phyloP scores from a whole-genome alignment of 139 green algal genomes.

The Coelastrella sp. region DNA sequence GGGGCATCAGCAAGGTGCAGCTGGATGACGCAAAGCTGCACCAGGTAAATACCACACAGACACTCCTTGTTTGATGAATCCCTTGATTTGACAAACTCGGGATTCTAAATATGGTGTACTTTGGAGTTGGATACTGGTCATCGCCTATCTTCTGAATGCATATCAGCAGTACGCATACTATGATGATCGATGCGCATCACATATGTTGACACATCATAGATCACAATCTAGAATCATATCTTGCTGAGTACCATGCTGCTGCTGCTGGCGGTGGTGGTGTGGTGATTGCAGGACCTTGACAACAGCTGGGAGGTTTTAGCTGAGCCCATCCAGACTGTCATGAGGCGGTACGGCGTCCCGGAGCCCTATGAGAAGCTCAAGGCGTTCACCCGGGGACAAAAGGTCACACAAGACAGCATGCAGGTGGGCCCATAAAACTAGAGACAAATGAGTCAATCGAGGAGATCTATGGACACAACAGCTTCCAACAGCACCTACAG shows the following conservation, averaged over 20 bases:
- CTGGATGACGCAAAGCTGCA: slow-evolving; percentile 64
- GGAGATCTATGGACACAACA: not conserved
- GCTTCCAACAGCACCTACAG: not conserved
- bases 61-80: not conserved
- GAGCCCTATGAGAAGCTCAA: slow-evolving; percentile 99
- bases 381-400: slow-evolving; percentile 92
- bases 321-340: slow-evolving; percentile 97
- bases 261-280: not conserved
- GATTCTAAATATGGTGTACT: not conserved
- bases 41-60: not conserved
- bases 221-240: not conserved
- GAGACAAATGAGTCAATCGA: not conserved
- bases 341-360: slow-evolving; percentile 83
- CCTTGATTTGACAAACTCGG: too few species aligned
- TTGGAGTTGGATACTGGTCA: not conserved
- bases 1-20: slow-evolving; percentile 95
- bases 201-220: too few species aligned
- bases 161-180: not conserved
- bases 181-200: not conserved
- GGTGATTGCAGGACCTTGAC: slow-evolving; percentile 83
- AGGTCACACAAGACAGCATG: slow-evolving; percentile 81
- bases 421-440: not conserved
- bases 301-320: slow-evolving; percentile 94
- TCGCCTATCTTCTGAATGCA: too few species aligned
- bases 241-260: not conserved